These are phyloP conservation scores for Auricularia cornea DNA, from an alignment of 768 basidiomycete species.

Conservation along the genomic window DNA sequence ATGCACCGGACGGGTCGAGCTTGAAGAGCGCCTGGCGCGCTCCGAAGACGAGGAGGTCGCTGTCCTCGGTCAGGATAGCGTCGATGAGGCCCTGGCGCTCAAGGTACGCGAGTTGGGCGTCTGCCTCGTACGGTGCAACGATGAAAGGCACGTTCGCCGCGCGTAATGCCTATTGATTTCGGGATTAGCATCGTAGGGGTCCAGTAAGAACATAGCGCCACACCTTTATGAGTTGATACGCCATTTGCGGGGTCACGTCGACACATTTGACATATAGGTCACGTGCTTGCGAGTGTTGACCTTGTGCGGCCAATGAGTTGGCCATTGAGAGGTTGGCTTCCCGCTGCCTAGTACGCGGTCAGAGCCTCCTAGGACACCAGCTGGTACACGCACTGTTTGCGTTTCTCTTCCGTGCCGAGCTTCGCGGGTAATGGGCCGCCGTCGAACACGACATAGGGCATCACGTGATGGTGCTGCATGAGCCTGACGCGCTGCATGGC, in stretches of 20 bases:
- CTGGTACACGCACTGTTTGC: constrained; percentile 38
- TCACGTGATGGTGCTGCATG: constrained; percentile 73
- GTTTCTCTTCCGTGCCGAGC: constrained; percentile 75
- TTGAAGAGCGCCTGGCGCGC: constrained; percentile 91
- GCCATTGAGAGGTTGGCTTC: constrained; percentile 71
- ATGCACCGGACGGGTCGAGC: constrained; percentile 63
- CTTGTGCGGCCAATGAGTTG: constrained; percentile 64
- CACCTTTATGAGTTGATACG: constrained; percentile 96
- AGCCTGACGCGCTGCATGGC: constrained; percentile 88
- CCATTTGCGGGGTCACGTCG: constrained; percentile 96
- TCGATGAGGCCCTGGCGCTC: constrained; percentile 76
- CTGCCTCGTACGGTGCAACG: constrained; percentile 97
- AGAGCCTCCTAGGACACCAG: neutral
- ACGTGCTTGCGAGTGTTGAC: constrained; percentile 70
- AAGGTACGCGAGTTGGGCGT: constrained; percentile 91
- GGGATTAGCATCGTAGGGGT: too few relatives aligned
- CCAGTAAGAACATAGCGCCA: too few relatives aligned
- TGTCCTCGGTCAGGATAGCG: constrained; percentile 95
- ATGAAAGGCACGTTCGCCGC: constrained; percentile 77
- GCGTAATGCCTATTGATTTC: constrained; percentile 86
- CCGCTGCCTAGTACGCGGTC: constrained; percentile 38
- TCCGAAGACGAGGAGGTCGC: constrained; percentile 96
- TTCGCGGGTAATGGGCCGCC: constrained; percentile 95
- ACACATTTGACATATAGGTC: constrained; percentile 86
- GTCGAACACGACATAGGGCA: constrained; percentile 91